phyloP scores from a whole-genome alignment of 106 monocot species.

The Dendrobium nobile region DNA sequence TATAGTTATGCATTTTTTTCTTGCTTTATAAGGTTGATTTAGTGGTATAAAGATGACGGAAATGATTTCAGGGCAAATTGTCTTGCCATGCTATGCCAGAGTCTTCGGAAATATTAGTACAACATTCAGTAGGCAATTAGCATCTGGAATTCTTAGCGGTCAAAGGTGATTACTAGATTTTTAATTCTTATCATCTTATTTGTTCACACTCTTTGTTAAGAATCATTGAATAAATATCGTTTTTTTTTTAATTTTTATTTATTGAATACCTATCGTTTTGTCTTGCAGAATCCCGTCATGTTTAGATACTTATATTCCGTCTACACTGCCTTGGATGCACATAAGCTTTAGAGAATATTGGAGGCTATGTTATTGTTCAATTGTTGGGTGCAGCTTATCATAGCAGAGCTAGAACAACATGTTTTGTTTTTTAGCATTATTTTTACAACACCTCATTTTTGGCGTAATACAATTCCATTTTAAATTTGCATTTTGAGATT shows the following conservation, averaged over 20 bases:
- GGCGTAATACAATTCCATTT: not conserved
- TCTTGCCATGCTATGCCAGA: conserved; percentile 35
- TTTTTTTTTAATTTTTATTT: not conserved
- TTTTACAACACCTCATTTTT: not conserved
- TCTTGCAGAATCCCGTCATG: conserved; percentile 27
- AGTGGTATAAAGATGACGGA: not conserved
- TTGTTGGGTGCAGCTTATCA: conserved; percentile 12
- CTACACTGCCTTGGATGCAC: conserved; percentile 48
- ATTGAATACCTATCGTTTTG: not conserved
- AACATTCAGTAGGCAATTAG: conserved; percentile 23
- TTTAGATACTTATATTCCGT: conserved; percentile 18
- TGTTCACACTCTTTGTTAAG: not conserved
- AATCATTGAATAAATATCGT: not conserved
- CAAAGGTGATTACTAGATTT: conserved; percentile 35
- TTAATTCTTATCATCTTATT: not conserved
- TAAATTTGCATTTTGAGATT: too few relatives aligned
- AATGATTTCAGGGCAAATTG: conserved; percentile 41
- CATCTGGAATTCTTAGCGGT: conserved; percentile 51
- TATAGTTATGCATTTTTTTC: not conserved
- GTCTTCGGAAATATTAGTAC: conserved; percentile 26
- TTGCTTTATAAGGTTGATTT: not conserved
- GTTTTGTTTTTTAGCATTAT: not conserved
- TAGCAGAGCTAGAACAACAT: not conserved
- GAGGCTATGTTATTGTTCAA: conserved; percentile 34
- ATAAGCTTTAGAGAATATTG: conserved; percentile 44